A percentile compares a stretch with the other conserved stretches of the same genome.
These are phyloP conservation scores for Polysphondylium violaceum DNA, from an alignment of 78 protist species.

Conservation along the genomic window DNA sequence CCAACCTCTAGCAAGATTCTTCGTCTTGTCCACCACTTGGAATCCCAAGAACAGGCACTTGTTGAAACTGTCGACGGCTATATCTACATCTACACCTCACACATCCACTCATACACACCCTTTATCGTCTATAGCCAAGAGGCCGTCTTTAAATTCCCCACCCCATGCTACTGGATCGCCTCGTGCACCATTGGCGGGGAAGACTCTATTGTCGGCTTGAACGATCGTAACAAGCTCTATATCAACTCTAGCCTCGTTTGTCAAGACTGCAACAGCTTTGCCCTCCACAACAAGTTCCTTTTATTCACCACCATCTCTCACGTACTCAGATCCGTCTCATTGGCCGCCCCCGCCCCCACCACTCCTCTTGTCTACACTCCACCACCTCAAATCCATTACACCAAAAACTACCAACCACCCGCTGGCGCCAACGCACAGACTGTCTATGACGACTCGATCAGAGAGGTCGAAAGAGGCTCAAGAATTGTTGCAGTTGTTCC, in stretches of 20 bases:
- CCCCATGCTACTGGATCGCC: slow-evolving; percentile 59
- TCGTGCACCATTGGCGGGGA: slow-evolving; percentile 12
- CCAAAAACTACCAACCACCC: not conserved
- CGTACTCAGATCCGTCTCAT: slow-evolving; percentile 65
- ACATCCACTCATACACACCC: not conserved
- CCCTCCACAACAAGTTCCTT: slow-evolving; percentile 81
- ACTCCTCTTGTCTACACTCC: not conserved
- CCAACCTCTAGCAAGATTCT: slow-evolving; percentile 2
- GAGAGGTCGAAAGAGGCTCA: slow-evolving; percentile 88
- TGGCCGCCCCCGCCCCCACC: slow-evolving; percentile 26
- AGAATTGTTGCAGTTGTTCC: slow-evolving; percentile 77
- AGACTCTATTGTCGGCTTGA: slow-evolving; percentile 71
- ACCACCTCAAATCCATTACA: not conserved
- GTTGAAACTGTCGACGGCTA: slow-evolving; percentile 67
- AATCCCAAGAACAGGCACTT: slow-evolving; percentile 9
- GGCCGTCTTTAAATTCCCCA: slow-evolving; percentile 48
- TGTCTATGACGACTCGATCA: slow-evolving; percentile 50
- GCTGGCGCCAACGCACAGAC: not conserved
- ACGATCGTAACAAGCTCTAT: slow-evolving; percentile 31
- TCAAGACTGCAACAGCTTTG: slow-evolving; percentile 78
- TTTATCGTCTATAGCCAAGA: slow-evolving; percentile 3
- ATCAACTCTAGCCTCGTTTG: slow-evolving; percentile 35
- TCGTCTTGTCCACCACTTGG: not conserved
- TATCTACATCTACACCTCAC: slow-evolving; percentile 9
- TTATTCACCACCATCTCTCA: slow-evolving; percentile 81